Percentiles rank a stretch among this genome's conserved stretches.
Evolutionary conservation across 805 yeast species (phyloP).

Genomic region (Suhomyces sp.): DNA sequence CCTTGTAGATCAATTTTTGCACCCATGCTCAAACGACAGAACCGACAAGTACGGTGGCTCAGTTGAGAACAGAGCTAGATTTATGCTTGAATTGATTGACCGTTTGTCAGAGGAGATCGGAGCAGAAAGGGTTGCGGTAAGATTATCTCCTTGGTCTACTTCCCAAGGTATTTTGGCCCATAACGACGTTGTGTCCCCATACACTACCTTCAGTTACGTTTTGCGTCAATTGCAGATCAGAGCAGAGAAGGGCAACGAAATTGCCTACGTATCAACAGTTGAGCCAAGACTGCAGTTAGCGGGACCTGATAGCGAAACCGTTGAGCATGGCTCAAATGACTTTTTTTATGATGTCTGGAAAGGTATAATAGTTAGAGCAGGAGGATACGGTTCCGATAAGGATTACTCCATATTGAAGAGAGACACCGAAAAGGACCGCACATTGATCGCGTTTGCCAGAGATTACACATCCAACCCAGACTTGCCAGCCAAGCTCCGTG

Average conservation of each 20-base stretch:
- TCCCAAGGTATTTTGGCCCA: constrained; percentile 32
- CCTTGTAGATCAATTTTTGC: constrained; percentile 35
- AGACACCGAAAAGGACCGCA: constrained; percentile 14
- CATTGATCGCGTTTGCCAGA: constrained; percentile 45
- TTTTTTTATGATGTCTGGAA: constrained; percentile 31
- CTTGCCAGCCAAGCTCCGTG: constrained; percentile 40
- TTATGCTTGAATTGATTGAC: constrained; percentile 23
- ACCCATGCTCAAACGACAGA: constrained; percentile 30
- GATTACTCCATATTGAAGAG: not conserved
- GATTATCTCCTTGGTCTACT: constrained; percentile 41
- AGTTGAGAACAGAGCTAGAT: constrained; percentile 37
- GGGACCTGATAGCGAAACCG: constrained; percentile 19
- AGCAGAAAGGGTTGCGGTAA: not conserved
- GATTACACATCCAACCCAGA: constrained; percentile 56
- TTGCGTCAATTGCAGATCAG: constrained; percentile 40
- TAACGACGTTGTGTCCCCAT: constrained; percentile 20
- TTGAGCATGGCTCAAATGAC: constrained; percentile 9
- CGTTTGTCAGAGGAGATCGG: constrained; percentile 9
- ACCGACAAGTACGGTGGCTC: constrained; percentile 34
- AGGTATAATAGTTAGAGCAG: constrained; percentile 24
- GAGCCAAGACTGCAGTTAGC: constrained; percentile 31
- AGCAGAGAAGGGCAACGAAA: constrained; percentile 15
- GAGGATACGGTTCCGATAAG: constrained; percentile 20
- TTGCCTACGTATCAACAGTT: constrained; percentile 36
- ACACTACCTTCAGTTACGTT: constrained; percentile 41